Conservation (phyloP, 2,329 filamentous ascomycete genomes). For the Bimuria novae-zelandiae region DNA sequence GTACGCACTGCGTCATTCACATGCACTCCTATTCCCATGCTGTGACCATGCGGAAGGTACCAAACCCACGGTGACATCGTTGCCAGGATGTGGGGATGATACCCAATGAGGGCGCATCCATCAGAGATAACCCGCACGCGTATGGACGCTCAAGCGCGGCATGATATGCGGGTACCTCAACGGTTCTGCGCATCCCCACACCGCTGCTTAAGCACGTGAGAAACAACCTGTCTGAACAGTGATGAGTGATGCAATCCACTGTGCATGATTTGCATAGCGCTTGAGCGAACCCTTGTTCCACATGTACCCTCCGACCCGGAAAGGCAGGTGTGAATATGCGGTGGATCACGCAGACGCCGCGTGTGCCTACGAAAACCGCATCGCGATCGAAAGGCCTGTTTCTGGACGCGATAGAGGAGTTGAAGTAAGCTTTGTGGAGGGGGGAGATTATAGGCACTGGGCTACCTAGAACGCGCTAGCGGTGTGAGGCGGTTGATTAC, state of each 20-base stretch:
- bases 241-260: too few relatives aligned
- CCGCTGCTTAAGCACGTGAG: too few relatives aligned
- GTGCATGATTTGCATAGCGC: too few relatives aligned
- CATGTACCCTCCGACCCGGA: background rate
- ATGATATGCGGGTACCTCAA: background rate
- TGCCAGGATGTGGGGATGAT: background rate
- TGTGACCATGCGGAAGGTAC: conserved; percentile 4
- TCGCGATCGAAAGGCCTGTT: too few relatives aligned
- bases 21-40: conserved; percentile 3
- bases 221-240: too few relatives aligned
- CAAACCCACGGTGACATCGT: conserved; percentile 1
- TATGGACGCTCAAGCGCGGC: background rate
- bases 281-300: background rate
- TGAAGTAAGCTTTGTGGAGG: too few relatives aligned
- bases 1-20: background rate
- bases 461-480: too few relatives aligned
- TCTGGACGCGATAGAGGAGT: too few relatives aligned
- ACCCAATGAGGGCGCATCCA: background rate
- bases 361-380: background rate
- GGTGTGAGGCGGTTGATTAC: too few relatives aligned
- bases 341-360: background rate
- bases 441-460: too few relatives aligned
- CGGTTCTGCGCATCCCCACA: too few relatives aligned
- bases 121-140: background rate
- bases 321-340: background rate